These are phyloP conservation scores for Hsuehochloa calcarea DNA, from an alignment of 176 grass and related monocot species.

Conservation along the genomic window DNA sequence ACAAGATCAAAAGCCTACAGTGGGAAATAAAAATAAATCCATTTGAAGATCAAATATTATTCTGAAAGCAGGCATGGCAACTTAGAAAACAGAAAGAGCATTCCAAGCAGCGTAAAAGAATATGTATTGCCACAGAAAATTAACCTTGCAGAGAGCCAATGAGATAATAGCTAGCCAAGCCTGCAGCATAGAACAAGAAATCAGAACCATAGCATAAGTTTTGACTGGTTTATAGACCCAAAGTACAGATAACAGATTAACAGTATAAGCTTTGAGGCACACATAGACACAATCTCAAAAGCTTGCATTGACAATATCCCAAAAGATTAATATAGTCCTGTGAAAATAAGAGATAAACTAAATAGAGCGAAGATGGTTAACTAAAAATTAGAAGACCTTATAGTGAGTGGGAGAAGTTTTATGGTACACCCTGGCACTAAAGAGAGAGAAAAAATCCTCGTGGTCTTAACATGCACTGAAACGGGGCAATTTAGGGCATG, in stretches of 20 bases:
- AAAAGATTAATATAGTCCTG: background rate
- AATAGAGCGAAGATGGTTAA: background rate
- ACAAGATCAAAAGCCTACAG: conserved; percentile 79
- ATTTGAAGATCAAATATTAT: background rate
- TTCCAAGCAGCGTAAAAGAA: background rate
- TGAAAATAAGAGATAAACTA: background rate
- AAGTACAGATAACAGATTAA: background rate
- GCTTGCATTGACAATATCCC: background rate
- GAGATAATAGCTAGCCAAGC: conserved; percentile 71
- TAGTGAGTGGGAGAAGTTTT: background rate
- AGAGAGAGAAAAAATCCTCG: background rate
- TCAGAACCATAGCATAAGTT: background rate
- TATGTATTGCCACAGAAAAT: conserved; percentile 7
- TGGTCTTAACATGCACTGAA: background rate
- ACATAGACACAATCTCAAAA: background rate
- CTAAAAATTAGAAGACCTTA: background rate
- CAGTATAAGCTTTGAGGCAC: background rate
- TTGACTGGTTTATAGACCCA: background rate
- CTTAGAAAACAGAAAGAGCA: background rate
- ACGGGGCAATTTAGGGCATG: background rate
- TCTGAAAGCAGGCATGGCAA: background rate
- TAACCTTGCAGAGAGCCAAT: conserved; percentile 76
- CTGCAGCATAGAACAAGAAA: conserved; percentile 44
- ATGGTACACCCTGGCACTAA: background rate
- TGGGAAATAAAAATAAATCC: background rate